phyloP scores from a whole-genome alignment of 495 filamentous ascomycete species.

The Podospora comata region DNA sequence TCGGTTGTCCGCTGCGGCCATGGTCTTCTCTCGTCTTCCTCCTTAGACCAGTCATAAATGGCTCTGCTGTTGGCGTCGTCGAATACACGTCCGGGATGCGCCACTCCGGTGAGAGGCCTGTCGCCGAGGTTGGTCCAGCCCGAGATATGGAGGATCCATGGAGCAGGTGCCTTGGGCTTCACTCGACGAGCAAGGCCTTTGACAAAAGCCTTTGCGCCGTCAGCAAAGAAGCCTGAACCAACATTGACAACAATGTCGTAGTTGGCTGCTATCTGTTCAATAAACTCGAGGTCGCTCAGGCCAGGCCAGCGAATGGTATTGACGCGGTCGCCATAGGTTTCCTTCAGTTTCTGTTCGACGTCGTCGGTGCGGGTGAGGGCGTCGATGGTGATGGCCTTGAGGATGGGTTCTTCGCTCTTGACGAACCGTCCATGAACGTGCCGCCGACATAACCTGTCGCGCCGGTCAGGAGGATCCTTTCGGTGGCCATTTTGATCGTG shows the following conservation, averaged over 20 bases:
- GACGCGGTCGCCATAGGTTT: constrained; percentile 19
- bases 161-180: background rate
- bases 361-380: constrained; percentile 13
- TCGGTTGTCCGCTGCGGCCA: constrained; percentile 12
- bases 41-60: constrained; percentile 5
- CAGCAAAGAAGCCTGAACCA: constrained; percentile 13
- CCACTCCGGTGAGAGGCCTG: constrained; percentile 3
- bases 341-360: constrained; percentile 6
- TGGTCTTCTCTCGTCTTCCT: background rate
- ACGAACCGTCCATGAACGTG: constrained; percentile 13
- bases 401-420: constrained; percentile 7
- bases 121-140: constrained; percentile 15
- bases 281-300: constrained; percentile 18
- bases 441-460: constrained; percentile 20
- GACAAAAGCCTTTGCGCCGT: constrained; percentile 12
- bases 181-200: background rate
- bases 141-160: constrained; percentile 14
- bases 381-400: constrained; percentile 6
- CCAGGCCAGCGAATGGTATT: constrained; percentile 18
- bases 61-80: constrained; percentile 7
- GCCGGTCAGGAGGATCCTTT: constrained; percentile 18
- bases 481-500: background rate
- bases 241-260: constrained; percentile 18
- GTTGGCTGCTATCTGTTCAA: background rate
- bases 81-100: constrained; percentile 5